A percentile compares a stretch with the other conserved stretches of the same genome.
Evolutionary conservation across 495 filamentous ascomycete genomes (phyloP).

Genomic region (Neurospora tetrasperma): DNA sequence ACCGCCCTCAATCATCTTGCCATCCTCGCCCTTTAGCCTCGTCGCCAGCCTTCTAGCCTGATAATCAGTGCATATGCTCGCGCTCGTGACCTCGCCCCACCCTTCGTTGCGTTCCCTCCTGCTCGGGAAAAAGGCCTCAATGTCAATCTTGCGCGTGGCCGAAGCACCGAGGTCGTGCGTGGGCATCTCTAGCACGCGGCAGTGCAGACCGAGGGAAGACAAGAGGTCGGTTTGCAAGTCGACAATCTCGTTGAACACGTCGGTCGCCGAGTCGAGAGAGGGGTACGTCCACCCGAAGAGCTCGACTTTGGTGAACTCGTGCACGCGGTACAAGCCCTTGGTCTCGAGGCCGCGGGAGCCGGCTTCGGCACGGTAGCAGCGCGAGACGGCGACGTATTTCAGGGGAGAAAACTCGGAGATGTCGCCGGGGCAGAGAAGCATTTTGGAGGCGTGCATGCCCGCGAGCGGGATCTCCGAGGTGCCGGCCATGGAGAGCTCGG

Average conservation of each 20-base stretch:
- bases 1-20: constrained; percentile 21
- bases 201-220: constrained; percentile 63
- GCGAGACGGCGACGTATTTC: constrained; percentile 70
- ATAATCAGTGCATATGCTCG: constrained; percentile 90
- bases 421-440: constrained; percentile 34
- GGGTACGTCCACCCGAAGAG: constrained; percentile 80
- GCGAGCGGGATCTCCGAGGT: constrained; percentile 94
- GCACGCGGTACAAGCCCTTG: constrained; percentile 94
- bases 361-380: constrained; percentile 91
- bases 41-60: constrained; percentile 77
- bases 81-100: constrained; percentile 89
- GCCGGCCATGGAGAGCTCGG: constrained; percentile 62
- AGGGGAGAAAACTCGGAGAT: constrained; percentile 51
- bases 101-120: constrained; percentile 60
- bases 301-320: constrained; percentile 98
- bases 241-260: constrained; percentile 73
- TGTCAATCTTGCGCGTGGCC: constrained; percentile 77
- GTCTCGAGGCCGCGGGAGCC: constrained; percentile 80
- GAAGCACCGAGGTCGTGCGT: constrained; percentile 76
- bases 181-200: constrained; percentile 89
- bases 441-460: constrained; percentile 70
- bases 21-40: constrained; percentile 39
- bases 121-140: constrained; percentile 89
- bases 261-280: constrained; percentile 30
- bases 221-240: constrained; percentile 79